Percentiles rank a stretch among this genome's conserved stretches.
phyloP scores from a whole-genome alignment of 352 stramenopile species.

The Globisporangium middletonii region DNA sequence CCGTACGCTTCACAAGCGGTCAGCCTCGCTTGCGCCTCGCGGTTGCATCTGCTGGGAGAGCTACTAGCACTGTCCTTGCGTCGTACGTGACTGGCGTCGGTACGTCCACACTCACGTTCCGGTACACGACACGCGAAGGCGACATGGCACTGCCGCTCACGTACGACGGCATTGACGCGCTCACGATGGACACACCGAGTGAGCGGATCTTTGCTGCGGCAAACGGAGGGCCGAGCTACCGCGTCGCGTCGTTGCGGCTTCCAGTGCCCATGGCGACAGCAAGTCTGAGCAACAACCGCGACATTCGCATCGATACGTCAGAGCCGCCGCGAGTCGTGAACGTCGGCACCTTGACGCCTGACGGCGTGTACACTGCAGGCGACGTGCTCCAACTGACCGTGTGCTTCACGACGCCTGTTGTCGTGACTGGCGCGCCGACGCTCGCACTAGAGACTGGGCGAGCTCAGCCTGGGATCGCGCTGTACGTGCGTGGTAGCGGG shows the following conservation, averaged over 20 bases:
- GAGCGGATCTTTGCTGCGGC: constrained; percentile 20
- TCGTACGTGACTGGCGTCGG: constrained; percentile 34
- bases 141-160: constrained; percentile 54
- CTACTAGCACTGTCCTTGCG: constrained; percentile 12
- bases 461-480: constrained; percentile 14
- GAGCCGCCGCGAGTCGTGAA: constrained; percentile 46
- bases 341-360: constrained; percentile 35
- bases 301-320: constrained; percentile 57
- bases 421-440: constrained; percentile 33
- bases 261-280: constrained; percentile 30
- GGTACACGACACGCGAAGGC: constrained; percentile 28
- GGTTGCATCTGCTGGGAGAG: constrained; percentile 12
- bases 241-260: constrained; percentile 32
- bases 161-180: constrained; percentile 47
- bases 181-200: constrained; percentile 19
- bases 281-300: constrained; percentile 56
- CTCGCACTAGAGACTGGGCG: constrained; percentile 31
- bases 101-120: constrained; percentile 29
- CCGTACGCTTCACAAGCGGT: constrained; percentile 23
- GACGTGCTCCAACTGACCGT: constrained; percentile 37
- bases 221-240: constrained; percentile 17
- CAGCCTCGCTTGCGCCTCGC: constrained; percentile 33
- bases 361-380: constrained; percentile 56
- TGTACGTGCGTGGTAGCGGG: constrained; percentile 38
- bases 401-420: constrained; percentile 47